Evolutionary conservation across 2,329 filamentous ascomycete genomes (phyloP).

Genomic region (Bretziella fagacearum): DNA sequence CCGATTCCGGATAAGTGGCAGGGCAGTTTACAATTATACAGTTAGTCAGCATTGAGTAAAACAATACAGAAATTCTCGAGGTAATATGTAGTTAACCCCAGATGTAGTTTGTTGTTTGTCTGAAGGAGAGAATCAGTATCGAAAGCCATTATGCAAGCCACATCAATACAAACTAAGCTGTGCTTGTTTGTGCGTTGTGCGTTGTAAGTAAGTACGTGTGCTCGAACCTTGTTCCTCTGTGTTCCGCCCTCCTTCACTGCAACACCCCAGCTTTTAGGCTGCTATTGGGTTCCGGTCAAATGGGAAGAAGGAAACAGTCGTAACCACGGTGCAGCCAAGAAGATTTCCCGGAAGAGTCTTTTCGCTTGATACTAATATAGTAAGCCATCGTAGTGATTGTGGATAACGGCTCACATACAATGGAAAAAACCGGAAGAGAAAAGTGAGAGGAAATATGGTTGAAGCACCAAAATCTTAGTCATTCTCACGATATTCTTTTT

Average conservation of each 20-base stretch:
- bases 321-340: not conserved
- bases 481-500: too few relatives aligned
- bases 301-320: not conserved
- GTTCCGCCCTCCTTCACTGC: not conserved
- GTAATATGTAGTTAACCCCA: constrained; percentile 12
- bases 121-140: too few relatives aligned
- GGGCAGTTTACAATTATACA: constrained; percentile 1
- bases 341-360: constrained; percentile 10
- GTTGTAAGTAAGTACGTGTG: too few relatives aligned
- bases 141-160: too few relatives aligned
- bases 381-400: too few relatives aligned
- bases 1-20: constrained; percentile 6
- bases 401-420: too few relatives aligned
- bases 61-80: too few relatives aligned
- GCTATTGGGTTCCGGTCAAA: constrained; percentile 3
- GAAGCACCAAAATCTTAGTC: too few relatives aligned
- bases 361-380: not conserved
- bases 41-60: constrained; percentile 15
- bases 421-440: too few relatives aligned
- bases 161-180: too few relatives aligned
- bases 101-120: not conserved
- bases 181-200: too few relatives aligned
- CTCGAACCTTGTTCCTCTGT: constrained; percentile 1
- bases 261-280: constrained; percentile 1
- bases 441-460: too few relatives aligned